Evolutionary conservation across 106 monocot genomes (phyloP).

Genomic region (Allium fistulosum): DNA sequence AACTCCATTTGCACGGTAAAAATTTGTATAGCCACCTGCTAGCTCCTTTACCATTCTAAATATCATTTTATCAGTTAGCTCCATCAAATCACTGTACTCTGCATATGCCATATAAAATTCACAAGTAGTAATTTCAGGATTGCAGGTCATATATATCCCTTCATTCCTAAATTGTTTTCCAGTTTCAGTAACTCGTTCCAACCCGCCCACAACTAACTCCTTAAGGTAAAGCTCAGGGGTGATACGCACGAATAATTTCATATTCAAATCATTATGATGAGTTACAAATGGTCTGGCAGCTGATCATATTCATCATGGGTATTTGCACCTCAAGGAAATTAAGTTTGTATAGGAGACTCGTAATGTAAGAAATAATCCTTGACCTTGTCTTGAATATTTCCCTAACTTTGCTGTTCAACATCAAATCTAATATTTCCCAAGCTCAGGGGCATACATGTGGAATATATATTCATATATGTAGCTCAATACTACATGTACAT

Average conservation of each 20-base stretch:
- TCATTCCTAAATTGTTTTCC: constrained; percentile 98
- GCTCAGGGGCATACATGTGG: no score
- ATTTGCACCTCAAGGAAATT: constrained; percentile 95
- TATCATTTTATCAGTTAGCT: constrained; percentile 75
- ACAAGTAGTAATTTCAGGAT: constrained; percentile 97
- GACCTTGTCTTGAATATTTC: constrained; percentile 85
- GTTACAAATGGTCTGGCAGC: constrained; percentile 91
- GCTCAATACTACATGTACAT: no score
- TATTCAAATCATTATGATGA: constrained; percentile 89
- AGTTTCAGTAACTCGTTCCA: constrained; percentile 89
- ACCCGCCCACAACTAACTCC: constrained; percentile 80
- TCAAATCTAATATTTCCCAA: constrained; percentile 40
- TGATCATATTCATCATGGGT: constrained; percentile 98
- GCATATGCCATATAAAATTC: constrained; percentile 99
- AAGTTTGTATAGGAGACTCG: constrained; percentile 53
- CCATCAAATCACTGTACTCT: constrained; percentile 93
- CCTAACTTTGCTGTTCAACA: constrained; percentile 82
- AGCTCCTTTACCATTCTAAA: constrained; percentile 87
- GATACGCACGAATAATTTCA: constrained; percentile 88
- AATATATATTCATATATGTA: no score
- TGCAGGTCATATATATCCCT: constrained; percentile 95
- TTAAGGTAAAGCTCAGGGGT: constrained; percentile 89
- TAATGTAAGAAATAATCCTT: constrained; percentile 53
- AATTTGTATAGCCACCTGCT: constrained; percentile 87
- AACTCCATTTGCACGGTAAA: constrained; percentile 78